Percentiles rank a stretch among this genome's conserved stretches.
Conservation (phyloP, 2,329 filamentous ascomycete species). For the Pseudogymnoascus sp. region DNA sequence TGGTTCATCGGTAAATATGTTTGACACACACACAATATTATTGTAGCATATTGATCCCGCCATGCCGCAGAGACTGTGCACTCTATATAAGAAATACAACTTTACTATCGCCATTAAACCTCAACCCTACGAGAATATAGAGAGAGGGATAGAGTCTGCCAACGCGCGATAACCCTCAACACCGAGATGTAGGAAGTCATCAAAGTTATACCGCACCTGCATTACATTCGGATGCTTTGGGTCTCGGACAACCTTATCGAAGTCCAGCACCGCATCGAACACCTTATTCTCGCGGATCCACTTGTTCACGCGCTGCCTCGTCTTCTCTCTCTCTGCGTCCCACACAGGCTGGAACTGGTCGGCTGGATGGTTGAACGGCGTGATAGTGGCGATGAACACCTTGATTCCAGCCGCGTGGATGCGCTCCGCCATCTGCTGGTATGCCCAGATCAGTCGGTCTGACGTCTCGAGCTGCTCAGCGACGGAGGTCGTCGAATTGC, state of each 20-base stretch:
- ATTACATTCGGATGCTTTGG: constrained; percentile 38
- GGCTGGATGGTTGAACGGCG: constrained; percentile 43
- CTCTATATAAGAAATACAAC: background rate
- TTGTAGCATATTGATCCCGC: background rate
- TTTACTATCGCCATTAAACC: background rate
- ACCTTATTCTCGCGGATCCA: constrained; percentile 48
- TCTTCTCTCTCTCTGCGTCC: constrained; percentile 43
- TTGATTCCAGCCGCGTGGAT: constrained; percentile 46
- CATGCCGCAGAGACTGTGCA: too few relatives aligned
- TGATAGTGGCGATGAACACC: constrained; percentile 53
- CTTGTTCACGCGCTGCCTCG: constrained; percentile 47
- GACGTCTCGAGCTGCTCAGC: constrained; percentile 39
- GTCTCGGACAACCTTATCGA: constrained; percentile 49
- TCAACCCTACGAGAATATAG: constrained; percentile 34
- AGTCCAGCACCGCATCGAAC: constrained; percentile 57
- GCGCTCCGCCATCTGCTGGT: constrained; percentile 47
- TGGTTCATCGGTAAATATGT: background rate
- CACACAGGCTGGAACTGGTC: constrained; percentile 40
- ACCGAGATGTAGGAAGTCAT: constrained; percentile 55
- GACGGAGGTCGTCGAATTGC: constrained; percentile 32
- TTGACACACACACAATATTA: background rate
- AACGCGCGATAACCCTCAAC: constrained; percentile 47
- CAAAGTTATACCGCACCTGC: constrained; percentile 42
- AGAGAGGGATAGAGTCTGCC: constrained; percentile 47
- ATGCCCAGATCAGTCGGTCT: constrained; percentile 45